Evolutionary conservation across 140 eudicot genomes (phyloP), one percentile per base, ranked within the genome.

Genomic region (Cichorium intybus): DNA sequence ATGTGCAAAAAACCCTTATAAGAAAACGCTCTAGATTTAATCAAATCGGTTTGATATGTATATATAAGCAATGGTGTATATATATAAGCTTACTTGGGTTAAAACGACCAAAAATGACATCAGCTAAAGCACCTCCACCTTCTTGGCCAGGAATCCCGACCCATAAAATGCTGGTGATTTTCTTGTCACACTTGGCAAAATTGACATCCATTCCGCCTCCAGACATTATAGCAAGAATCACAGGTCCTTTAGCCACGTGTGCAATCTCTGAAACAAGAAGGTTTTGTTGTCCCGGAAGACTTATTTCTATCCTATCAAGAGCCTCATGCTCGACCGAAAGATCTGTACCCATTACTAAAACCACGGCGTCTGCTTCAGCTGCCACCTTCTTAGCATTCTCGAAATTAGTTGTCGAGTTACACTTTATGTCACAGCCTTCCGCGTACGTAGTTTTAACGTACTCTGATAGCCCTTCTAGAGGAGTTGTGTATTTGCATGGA

Each of bases 261-360:
- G 85, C 87, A 1, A 85, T 83, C 12, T 72, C 59, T 0, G 47
- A 37, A 45, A 79, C 74, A 16, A 85, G 79, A 59, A 68, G 67
- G 49, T 59, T 54, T 76, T 85, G 93, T 16, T 58, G 46, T 27
- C 93, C 93, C 0, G 93, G 93, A 85, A 73, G 58, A 50, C 15
- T 20, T 28, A 77, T 63, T 51, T 70, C 28, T 4, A 76, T 55
- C 50, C 97, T 70, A 64, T 88, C 98, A 0, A 47, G 64, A 22
- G 69, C 62, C 71, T 93, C 99, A 4, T 76, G 75, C 62, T 86
- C 99, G 12, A 93, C 76, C 0, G 97, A 79, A 34, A 75, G 93
- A 72, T 93, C 95, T 0, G 90, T 66, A 10, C 99, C 99, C 85
- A 93, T 60, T 0, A 93, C 68, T 17, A 93, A n/a, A 39, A 93